Evolutionary conservation across 768 basidiomycete genomes (phyloP).

Genomic region (Kwoniella mangroviensis): DNA sequence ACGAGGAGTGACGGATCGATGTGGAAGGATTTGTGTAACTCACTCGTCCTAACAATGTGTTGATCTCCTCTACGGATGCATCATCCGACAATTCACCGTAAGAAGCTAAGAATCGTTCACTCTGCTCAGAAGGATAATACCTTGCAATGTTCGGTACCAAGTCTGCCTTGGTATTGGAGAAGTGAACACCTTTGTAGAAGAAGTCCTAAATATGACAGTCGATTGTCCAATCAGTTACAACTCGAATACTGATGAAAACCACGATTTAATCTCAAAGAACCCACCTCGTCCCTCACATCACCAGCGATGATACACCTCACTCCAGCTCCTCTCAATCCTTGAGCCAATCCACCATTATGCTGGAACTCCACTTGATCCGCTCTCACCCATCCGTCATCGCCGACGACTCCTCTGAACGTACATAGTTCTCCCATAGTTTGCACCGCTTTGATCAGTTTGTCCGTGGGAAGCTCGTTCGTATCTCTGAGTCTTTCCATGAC

Average conservation of each 20-base stretch:
- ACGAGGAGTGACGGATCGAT: too few relatives aligned
- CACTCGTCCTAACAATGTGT: conserved; percentile 66
- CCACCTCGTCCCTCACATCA: conserved; percentile 74
- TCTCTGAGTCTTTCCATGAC: conserved; percentile 65
- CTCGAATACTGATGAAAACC: too few relatives aligned
- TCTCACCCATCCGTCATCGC: conserved; percentile 65
- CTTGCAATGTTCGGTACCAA: conserved; percentile 66
- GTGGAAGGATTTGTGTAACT: conserved; percentile 1
- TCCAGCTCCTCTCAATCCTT: conserved; percentile 65
- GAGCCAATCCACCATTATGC: conserved; percentile 66
- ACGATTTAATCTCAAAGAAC: neutral
- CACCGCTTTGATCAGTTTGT: conserved; percentile 65
- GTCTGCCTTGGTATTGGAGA: conserved; percentile 63
- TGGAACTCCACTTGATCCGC: conserved; percentile 74
- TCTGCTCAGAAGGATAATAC: conserved; percentile 66
- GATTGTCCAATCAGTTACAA: neutral
- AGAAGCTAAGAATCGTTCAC: conserved; percentile 61
- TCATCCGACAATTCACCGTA: conserved; percentile 61
- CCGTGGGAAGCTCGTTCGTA: conserved; percentile 62
- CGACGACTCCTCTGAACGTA: conserved; percentile 72
- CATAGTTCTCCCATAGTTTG: conserved; percentile 66
- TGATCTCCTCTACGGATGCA: conserved; percentile 61
- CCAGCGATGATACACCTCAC: conserved; percentile 70
- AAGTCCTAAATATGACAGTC: conserved; percentile 55
- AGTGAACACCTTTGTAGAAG: conserved; percentile 73